Conservation (phyloP, 2,329 filamentous ascomycete species). For the Rutstroemia sp. region DNA sequence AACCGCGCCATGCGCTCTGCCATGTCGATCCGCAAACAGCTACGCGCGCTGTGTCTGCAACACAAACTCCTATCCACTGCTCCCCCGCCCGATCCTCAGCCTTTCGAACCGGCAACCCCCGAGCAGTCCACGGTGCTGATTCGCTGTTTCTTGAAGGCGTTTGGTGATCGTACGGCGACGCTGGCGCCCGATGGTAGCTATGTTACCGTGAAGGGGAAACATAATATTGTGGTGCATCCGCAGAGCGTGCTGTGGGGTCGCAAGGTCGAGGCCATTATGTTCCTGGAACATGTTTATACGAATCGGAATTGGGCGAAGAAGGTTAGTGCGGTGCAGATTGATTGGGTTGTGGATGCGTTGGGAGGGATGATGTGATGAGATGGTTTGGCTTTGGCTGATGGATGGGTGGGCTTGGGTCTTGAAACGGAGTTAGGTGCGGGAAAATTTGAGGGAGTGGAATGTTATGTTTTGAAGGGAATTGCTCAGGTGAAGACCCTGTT, state of each 20-base stretch:
- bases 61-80: constrained; percentile 39
- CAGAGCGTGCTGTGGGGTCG: constrained; percentile 54
- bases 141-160: constrained; percentile 55
- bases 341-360: constrained; percentile 42
- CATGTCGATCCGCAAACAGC: constrained; percentile 53
- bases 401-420: neutral
- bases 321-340: constrained; percentile 52
- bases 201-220: constrained; percentile 51
- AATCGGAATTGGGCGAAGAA: constrained; percentile 61
- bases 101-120: constrained; percentile 46
- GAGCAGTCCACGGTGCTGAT: constrained; percentile 47
- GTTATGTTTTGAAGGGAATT: no score
- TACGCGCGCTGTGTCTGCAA: constrained; percentile 47
- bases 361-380: constrained; percentile 6
- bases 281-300: constrained; percentile 59
- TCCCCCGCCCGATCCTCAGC: constrained; percentile 44
- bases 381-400: neutral
- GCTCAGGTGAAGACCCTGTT: no score
- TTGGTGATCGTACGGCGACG: constrained; percentile 52
- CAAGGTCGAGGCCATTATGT: constrained; percentile 62
- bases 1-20: constrained; percentile 55
- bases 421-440: no score
- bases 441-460: no score
- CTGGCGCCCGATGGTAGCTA: constrained; percentile 54
- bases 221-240: constrained; percentile 54